Base-by-base conservation (phyloP, 805 yeast genomes). In the Candida insectorum region DNA sequence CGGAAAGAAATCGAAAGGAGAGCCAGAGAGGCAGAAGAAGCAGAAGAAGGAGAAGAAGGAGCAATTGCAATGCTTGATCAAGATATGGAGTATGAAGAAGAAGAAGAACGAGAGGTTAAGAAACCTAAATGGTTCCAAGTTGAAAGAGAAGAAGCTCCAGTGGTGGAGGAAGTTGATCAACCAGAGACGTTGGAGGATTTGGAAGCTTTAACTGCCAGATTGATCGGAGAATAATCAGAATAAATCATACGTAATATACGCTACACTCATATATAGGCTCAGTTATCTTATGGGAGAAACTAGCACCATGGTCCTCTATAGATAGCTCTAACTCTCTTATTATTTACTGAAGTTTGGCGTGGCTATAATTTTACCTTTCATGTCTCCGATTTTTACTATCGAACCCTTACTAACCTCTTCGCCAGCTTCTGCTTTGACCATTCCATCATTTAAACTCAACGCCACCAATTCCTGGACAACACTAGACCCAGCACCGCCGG, bases 121-220 rank as follows among this genome's bases (percentile, higher is more conserved):
- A 63, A 61, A 52, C 70, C 67, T 49, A 72, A 64, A 48, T 74
- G 79, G 80, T 73, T 73, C 46, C 67, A 69, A 44, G 59, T 56
- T 34, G 59, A 58, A 28, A 51, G 48, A 9, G 32, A 30, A 10
- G 47, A 48, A 4, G 48, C 46, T 8, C 50, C 45, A 22, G 47
- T 43, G 14, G 41, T 54, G 14, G 58, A 53, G 26, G 96, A 89
- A 62, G 69, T 85, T 28, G 94, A 85, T 47, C 85, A 80, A 49
- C 97, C 97, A 11, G 84, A 86, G 50, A 84, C 95, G 12, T 68
- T 93, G 56, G 96, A 87, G 58, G 98, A 93, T 53, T 73, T 93
- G 59, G 98, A 93, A 68, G 88, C 94, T 31, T 74, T 86, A 64
- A 81, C 95, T 2, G 73, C 69, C 28, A 63, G 65, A 45, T 68